Conservation (phyloP, 2,329 filamentous ascomycete genomes). For the Davidsoniella virescens region DNA sequence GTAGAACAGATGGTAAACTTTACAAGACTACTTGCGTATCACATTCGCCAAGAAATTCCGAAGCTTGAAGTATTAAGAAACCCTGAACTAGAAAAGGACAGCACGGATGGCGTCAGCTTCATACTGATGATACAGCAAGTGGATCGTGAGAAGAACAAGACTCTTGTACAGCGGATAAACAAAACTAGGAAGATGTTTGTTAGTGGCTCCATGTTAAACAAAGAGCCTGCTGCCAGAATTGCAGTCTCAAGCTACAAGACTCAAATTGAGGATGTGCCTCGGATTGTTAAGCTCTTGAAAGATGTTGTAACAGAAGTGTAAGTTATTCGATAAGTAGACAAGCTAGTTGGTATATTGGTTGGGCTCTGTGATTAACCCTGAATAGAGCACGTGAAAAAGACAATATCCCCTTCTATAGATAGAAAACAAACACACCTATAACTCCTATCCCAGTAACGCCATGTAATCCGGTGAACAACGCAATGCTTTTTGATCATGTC, state of each 20-base stretch:
- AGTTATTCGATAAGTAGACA: no score
- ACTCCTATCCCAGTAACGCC: no score
- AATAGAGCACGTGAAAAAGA: no score
- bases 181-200: constrained; percentile 60
- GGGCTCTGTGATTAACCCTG: no score
- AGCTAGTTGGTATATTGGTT: no score
- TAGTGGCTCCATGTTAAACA: constrained; percentile 65
- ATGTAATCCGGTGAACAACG: no score
- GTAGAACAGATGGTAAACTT: constrained; percentile 56
- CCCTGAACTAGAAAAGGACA: constrained; percentile 25
- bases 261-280: constrained; percentile 49
- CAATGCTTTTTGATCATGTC: no score
- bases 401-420: no score
- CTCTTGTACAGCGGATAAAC: constrained; percentile 59
- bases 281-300: constrained; percentile 48
- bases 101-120: constrained; percentile 42
- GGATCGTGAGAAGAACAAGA: constrained; percentile 42
- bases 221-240: constrained; percentile 58
- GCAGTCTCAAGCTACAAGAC: constrained; percentile 78
- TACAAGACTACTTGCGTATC: constrained; percentile 48
- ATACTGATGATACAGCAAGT: constrained; percentile 64
- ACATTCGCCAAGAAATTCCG: constrained; percentile 38
- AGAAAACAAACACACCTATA: no score
- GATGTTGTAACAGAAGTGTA: constrained; percentile 22
- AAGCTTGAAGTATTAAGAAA: constrained; percentile 52